Evolutionary conservation across 805 yeast genomes (phyloP).

Genomic region (Candida ovalis): DNA sequence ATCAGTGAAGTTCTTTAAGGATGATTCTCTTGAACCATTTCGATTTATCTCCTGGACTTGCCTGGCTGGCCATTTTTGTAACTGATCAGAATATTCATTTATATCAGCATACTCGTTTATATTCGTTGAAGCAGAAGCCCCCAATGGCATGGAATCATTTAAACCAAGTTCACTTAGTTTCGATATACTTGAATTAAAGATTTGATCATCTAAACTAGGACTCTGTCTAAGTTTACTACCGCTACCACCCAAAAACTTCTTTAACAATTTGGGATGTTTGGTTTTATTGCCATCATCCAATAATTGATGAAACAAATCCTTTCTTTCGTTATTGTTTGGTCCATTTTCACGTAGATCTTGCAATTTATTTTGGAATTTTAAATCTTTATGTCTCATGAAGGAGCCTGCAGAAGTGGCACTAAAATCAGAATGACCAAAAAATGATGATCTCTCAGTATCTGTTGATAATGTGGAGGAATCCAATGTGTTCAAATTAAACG

Average conservation of each 20-base stretch:
- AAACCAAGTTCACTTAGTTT: slow-evolving; percentile 9
- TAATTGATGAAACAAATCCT: slow-evolving; percentile 36
- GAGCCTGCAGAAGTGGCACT: slow-evolving; percentile 92
- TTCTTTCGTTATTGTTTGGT: slow-evolving; percentile 15
- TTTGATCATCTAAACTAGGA: slow-evolving; percentile 31
- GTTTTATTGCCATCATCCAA: slow-evolving; percentile 40
- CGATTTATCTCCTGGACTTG: background rate
- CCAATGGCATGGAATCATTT: slow-evolving; percentile 30
- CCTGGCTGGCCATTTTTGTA: background rate
- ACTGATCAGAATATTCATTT: background rate
- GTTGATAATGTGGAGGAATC: slow-evolving; percentile 32
- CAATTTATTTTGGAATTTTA: slow-evolving; percentile 22
- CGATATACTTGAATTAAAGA: slow-evolving; percentile 19
- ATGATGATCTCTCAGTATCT: slow-evolving; percentile 37
- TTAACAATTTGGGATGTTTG: slow-evolving; percentile 43
- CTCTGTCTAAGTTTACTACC: slow-evolving; percentile 27
- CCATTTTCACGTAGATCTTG: slow-evolving; percentile 18
- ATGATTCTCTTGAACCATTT: background rate
- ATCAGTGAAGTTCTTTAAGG: slow-evolving; percentile 38
- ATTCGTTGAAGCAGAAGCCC: slow-evolving; percentile 41
- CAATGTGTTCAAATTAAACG: slow-evolving; percentile 24
- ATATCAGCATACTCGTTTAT: slow-evolving; percentile 25
- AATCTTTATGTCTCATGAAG: slow-evolving; percentile 61
- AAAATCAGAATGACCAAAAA: slow-evolving; percentile 59
- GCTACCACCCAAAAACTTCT: slow-evolving; percentile 37